Percentiles rank a stretch among this genome's conserved stretches.
These are phyloP conservation scores for Ophiostoma montium DNA, from an alignment of 2,329 filamentous ascomycete genomes.

Conservation along the genomic window DNA sequence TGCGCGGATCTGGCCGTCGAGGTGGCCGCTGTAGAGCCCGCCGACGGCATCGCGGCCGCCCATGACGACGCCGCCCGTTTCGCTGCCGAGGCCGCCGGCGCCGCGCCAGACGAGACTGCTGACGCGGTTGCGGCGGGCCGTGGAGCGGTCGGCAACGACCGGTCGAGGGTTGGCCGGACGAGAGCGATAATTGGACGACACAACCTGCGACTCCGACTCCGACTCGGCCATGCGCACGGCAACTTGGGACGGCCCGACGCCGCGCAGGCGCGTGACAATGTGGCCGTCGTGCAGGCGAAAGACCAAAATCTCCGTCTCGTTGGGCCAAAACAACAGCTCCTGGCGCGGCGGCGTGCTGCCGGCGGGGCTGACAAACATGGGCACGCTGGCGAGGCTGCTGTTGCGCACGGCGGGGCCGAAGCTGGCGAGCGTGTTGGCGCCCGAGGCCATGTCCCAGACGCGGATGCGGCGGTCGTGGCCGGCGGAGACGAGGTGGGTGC, in stretches of 20 bases:
- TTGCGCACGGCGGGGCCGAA: conserved; percentile 79
- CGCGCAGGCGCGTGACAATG: conserved; percentile 55
- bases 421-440: conserved; percentile 75
- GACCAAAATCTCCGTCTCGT: conserved; percentile 64
- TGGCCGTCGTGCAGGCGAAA: conserved; percentile 68
- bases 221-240: conserved; percentile 22
- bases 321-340: conserved; percentile 68
- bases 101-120: conserved; percentile 63
- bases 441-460: conserved; percentile 71
- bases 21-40: conserved; percentile 63
- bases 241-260: conserved; percentile 40
- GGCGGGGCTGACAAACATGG: conserved; percentile 49
- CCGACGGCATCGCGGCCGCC: conserved; percentile 38
- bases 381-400: conserved; percentile 43
- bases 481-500: conserved; percentile 59
- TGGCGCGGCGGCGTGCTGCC: conserved; percentile 39
- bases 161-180: background rate
- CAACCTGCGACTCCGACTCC: too few species aligned
- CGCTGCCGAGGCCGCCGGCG: conserved; percentile 41
- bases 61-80: conserved; percentile 43
- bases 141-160: conserved; percentile 13
- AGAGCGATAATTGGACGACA: background rate
- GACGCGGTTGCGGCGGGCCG: conserved; percentile 49
- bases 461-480: conserved; percentile 75
- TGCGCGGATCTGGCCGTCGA: conserved; percentile 68